A percentile compares a stretch with the other conserved stretches of the same genome.
These are phyloP conservation scores for Russula griseocarnosa DNA, from an alignment of 768 basidiomycete species.

Conservation along the genomic window DNA sequence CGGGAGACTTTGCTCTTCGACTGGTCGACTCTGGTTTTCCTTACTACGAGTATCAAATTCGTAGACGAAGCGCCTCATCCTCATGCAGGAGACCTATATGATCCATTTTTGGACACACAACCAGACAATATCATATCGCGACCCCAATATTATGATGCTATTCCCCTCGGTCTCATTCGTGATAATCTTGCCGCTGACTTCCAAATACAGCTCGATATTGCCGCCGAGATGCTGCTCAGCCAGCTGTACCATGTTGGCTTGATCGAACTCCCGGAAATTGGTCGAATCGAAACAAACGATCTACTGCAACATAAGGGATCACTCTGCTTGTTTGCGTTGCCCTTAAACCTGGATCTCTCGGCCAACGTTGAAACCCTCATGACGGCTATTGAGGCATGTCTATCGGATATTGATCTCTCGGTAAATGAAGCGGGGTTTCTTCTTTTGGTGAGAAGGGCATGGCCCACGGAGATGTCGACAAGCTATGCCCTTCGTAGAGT, in stretches of 20 bases:
- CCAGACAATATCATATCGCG: slow-evolving; percentile 29
- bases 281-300: slow-evolving; percentile 39
- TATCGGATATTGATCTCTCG: slow-evolving; percentile 66
- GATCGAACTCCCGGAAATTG: slow-evolving; percentile 47
- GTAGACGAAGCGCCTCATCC: slow-evolving; percentile 22
- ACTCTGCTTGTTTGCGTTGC: slow-evolving; percentile 61
- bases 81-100: slow-evolving; percentile 35
- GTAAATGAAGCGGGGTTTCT: slow-evolving; percentile 72
- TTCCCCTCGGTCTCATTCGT: slow-evolving; percentile 56
- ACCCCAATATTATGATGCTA: slow-evolving; percentile 53
- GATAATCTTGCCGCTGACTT: slow-evolving; percentile 58
- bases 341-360: slow-evolving; percentile 67
- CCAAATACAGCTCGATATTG: slow-evolving; percentile 49
- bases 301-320: slow-evolving; percentile 34
- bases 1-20: slow-evolving; percentile 58
- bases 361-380: slow-evolving; percentile 69
- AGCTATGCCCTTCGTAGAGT: slow-evolving; percentile 66
- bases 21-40: slow-evolving; percentile 60
- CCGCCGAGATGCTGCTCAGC: slow-evolving; percentile 50
- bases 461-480: slow-evolving; percentile 70
- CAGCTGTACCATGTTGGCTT: slow-evolving; percentile 63
- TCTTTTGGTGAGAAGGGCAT: slow-evolving; percentile 62
- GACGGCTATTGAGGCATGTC: slow-evolving; percentile 63
- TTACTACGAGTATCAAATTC: slow-evolving; percentile 54
- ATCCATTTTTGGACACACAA: slow-evolving; percentile 46